Percentiles rank a stretch among this genome's conserved stretches.
These are phyloP conservation scores for Taphrina populina DNA, from an alignment of 1,139 yeast species.

Conservation along the genomic window DNA sequence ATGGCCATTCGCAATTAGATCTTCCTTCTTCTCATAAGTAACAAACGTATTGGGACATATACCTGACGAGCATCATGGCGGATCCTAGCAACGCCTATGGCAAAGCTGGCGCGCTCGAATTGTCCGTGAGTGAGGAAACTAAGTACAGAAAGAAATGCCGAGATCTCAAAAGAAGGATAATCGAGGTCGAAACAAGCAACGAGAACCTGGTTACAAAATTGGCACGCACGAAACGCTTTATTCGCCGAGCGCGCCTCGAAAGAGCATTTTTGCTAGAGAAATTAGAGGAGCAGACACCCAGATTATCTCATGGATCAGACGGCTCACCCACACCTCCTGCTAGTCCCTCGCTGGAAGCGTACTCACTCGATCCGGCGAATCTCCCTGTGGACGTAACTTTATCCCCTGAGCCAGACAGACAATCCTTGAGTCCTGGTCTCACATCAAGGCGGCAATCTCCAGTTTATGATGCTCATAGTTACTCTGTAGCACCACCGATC, in stretches of 20 bases:
- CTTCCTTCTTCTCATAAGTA: too few relatives aligned
- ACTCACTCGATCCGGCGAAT: slow-evolving; percentile 11
- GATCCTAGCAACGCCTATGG: slow-evolving; percentile 20
- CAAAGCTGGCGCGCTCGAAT: background rate
- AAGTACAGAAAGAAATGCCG: slow-evolving; percentile 60
- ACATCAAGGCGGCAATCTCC: slow-evolving; percentile 10
- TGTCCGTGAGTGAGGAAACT: slow-evolving; percentile 41
- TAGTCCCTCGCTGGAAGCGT: slow-evolving; percentile 26
- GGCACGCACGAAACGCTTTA: slow-evolving; percentile 71
- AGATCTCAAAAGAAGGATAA: slow-evolving; percentile 69
- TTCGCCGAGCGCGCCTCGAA: slow-evolving; percentile 77
- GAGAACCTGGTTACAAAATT: slow-evolving; percentile 76
- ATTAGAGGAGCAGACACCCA: slow-evolving; percentile 54
- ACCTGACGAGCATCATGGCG: too few relatives aligned
- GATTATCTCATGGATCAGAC: slow-evolving; percentile 12
- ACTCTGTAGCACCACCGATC: background rate
- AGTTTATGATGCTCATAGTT: background rate
- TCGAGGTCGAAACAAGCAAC: slow-evolving; percentile 75
- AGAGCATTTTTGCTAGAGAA: slow-evolving; percentile 76
- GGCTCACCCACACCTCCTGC: slow-evolving; percentile 31
- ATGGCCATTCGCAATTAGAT: too few relatives aligned
- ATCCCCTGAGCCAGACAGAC: slow-evolving; percentile 15
- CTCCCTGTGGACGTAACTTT: background rate
- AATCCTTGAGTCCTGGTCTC: slow-evolving; percentile 5
- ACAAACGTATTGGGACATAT: too few relatives aligned